These are phyloP conservation scores for Urtica urens DNA, from an alignment of 306 rosid genomes.

Conservation along the genomic window DNA sequence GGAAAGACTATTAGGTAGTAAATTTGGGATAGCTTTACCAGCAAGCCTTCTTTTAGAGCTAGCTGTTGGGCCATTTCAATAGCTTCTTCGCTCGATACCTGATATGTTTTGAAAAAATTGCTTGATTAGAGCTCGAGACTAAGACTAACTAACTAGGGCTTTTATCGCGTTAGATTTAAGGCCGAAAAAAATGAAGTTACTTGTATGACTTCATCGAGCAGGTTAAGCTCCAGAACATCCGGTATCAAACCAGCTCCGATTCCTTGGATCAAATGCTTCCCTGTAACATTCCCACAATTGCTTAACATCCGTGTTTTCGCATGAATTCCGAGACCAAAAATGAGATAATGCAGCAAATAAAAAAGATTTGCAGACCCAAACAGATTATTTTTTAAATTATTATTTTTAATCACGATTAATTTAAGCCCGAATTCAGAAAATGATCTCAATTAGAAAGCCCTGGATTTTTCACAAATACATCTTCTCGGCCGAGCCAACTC, in stretches of 20 bases:
- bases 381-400: too few species aligned
- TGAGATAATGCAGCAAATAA: too few species aligned
- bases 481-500: neutral
- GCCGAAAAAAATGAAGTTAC: slow-evolving; percentile 33
- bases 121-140: too few species aligned
- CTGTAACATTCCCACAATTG: slow-evolving; percentile 25
- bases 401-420: too few species aligned
- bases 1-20: neutral
- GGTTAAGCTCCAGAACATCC: slow-evolving; percentile 32
- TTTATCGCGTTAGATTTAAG: too few species aligned
- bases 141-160: too few species aligned
- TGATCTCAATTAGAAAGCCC: too few species aligned
- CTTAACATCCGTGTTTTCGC: too few species aligned
- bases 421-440: too few species aligned
- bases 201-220: slow-evolving; percentile 62
- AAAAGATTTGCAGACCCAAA: too few species aligned
- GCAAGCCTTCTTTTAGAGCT: slow-evolving; percentile 72
- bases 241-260: slow-evolving; percentile 60
- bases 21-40: slow-evolving; percentile 30
- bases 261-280: slow-evolving; percentile 71
- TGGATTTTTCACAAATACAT: too few species aligned
- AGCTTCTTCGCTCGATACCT: slow-evolving; percentile 62
- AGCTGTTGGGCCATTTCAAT: slow-evolving; percentile 57
- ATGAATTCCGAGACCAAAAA: too few species aligned
- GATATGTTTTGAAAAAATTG: slow-evolving; percentile 11